A percentile compares a stretch with the other conserved stretches of the same genome.
These are phyloP conservation scores for Taphrina betulina DNA, from an alignment of 1,139 yeast species.

Conservation along the genomic window DNA sequence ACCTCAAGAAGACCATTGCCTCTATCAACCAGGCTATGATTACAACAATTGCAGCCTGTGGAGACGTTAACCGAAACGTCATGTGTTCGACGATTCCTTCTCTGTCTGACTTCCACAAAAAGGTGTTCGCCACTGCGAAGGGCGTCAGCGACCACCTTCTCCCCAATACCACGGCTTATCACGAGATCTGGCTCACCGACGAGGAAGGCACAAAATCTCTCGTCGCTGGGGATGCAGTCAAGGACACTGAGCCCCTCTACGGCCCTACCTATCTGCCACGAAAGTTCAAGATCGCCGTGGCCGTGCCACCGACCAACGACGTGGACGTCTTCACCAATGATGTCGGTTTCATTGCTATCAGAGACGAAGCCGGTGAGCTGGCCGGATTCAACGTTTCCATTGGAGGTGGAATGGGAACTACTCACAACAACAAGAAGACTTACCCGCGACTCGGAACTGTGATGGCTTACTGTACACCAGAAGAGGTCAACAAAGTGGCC, in stretches of 20 bases:
- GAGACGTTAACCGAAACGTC: slow-evolving; percentile 96
- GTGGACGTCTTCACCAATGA: slow-evolving; percentile 97
- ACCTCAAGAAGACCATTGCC: slow-evolving; percentile 85
- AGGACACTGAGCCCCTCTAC: slow-evolving; percentile 80
- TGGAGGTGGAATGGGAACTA: slow-evolving; percentile 99
- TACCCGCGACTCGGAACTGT: slow-evolving; percentile 92
- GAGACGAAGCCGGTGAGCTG: slow-evolving; percentile 58
- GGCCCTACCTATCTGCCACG: slow-evolving; percentile 89
- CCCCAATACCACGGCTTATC: slow-evolving; percentile 92
- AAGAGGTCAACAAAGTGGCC: slow-evolving; percentile 71
- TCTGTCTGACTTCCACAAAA: slow-evolving; percentile 76
- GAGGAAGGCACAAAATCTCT: slow-evolving; percentile 78
- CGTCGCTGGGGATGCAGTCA: slow-evolving; percentile 60
- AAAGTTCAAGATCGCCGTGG: slow-evolving; percentile 90
- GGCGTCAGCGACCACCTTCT: slow-evolving; percentile 75
- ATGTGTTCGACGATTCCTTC: slow-evolving; percentile 86
- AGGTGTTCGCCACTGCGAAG: slow-evolving; percentile 64
- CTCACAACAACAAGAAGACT: slow-evolving; percentile 94
- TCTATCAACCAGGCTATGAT: slow-evolving; percentile 86
- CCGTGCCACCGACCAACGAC: slow-evolving; percentile 95
- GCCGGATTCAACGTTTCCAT: slow-evolving; percentile 82
- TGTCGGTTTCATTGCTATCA: slow-evolving; percentile 86
- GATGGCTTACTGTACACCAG: slow-evolving; percentile 71
- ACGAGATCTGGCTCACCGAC: slow-evolving; percentile 93
- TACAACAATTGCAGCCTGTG: slow-evolving; percentile 97